These are phyloP conservation scores for Xylariaceae sp. DNA, from an alignment of 2,329 filamentous ascomycete species.

Conservation along the genomic window DNA sequence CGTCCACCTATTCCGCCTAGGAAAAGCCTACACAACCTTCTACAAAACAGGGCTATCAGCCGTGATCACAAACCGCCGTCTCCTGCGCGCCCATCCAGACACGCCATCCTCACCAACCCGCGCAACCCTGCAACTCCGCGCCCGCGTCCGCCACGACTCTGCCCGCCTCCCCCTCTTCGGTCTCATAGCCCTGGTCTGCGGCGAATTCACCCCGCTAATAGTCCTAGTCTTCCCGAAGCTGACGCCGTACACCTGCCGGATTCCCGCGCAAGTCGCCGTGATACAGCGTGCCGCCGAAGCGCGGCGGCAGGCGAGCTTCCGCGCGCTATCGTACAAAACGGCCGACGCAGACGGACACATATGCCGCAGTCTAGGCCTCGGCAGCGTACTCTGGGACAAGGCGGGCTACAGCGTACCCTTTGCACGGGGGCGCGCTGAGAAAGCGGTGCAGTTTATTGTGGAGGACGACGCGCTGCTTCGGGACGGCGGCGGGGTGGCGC, in stretches of 20 bases:
- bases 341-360: constrained; percentile 25
- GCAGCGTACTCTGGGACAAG: constrained; percentile 48
- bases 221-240: constrained; percentile 66
- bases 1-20: constrained; percentile 56
- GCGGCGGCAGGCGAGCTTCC: constrained; percentile 48
- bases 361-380: constrained; percentile 34
- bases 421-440: constrained; percentile 51
- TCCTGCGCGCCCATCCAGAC: constrained; percentile 39
- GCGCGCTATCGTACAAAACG: constrained; percentile 34
- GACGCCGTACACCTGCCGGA: constrained; percentile 77
- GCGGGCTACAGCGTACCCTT: constrained; percentile 47
- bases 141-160: constrained; percentile 66
- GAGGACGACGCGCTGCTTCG: constrained; percentile 68
- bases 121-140: constrained; percentile 65
- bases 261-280: constrained; percentile 68
- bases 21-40: constrained; percentile 74
- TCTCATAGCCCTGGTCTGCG: constrained; percentile 70
- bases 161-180: constrained; percentile 75
- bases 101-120: constrained; percentile 45
- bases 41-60: constrained; percentile 82
- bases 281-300: constrained; percentile 51
- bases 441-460: constrained; percentile 58
- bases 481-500: constrained; percentile 55
- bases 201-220: constrained; percentile 80
- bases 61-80: constrained; percentile 63